Evolutionary conservation across 1,139 yeast genomes (phyloP), one percentile per base, ranked within the genome.

Genomic region (Ashbya aceris): DNA sequence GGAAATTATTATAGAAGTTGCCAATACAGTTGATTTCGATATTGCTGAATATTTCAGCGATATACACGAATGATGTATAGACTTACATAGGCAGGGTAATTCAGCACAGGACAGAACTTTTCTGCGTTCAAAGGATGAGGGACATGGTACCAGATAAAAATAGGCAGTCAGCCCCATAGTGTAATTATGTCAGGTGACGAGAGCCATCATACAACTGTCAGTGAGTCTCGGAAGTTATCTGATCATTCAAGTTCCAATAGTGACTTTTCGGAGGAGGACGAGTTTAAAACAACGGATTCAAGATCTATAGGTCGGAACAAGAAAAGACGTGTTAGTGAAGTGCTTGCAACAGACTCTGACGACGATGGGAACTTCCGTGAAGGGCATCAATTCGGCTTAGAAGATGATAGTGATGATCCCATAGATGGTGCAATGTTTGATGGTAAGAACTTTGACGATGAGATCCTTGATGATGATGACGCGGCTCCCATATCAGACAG

Each of bases 11-110:
- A 67, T 68, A 40, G 66, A 67, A 36, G 62, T 81, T 12, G 76
- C 87, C 0, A 58, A 64, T 17, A 77, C 77, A 30, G 66, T 80
- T 4, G 62, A 68, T 20, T 73, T 82, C 47, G 81, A 79, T 3
- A 65, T 82, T 6, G 67, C 67, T 32, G 76, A 72, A 40, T 82
- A 77, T 52, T 56, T 79, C 41, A 52, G 55, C 30, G 59, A 50
- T 27, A 40, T 51, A 26, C 45, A 40, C 30, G 43, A 43, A 26
- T 45, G 35, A 33, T 8, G 11, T 29, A 14, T 29, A 37, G 7
- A 26, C n/a, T 12, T 14, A 13, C 17, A n/a, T 14, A 28, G 27
- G 27, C 30, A 14, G 36, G 36, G 27, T 14, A 37, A 29, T 13
- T 4, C n/a, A 20, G 20, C 11, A 20, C 11, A 14, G 7, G 10